phyloP scores from a whole-genome alignment of 179 eudicot species.

The Actinidia chinensis region DNA sequence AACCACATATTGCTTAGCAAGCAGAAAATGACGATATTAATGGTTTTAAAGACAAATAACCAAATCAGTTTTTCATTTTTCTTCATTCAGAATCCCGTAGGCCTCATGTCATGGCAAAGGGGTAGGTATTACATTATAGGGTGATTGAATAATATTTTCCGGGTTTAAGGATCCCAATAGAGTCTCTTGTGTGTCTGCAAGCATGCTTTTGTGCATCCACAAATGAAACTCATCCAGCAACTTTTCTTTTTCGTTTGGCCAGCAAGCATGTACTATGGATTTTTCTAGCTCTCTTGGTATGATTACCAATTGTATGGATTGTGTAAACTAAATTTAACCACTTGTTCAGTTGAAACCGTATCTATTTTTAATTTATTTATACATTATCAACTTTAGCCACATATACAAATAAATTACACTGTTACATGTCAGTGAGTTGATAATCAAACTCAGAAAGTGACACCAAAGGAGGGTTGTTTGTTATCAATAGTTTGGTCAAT shows the following conservation, averaged over 20 bases:
- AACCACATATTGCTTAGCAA: background rate
- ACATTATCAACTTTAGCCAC: background rate
- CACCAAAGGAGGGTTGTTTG: background rate
- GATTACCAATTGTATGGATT: background rate
- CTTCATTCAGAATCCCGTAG: background rate
- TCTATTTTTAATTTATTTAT: background rate
- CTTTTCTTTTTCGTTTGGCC: background rate
- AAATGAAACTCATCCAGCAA: background rate
- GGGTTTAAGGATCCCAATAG: slow-evolving; percentile 1
- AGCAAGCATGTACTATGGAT: background rate
- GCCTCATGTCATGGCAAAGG: background rate
- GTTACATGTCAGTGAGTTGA: background rate
- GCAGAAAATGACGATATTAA: background rate
- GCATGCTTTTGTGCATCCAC: background rate
- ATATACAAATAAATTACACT: background rate
- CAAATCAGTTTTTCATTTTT: background rate
- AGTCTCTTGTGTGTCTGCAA: slow-evolving; percentile 1
- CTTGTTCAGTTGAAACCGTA: background rate
- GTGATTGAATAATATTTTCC: background rate
- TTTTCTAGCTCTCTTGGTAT: background rate
- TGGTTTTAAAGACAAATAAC: background rate
- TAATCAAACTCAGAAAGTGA: background rate
- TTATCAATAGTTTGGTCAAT: slow-evolving; percentile 2
- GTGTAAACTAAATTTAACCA: background rate
- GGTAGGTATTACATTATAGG: background rate